Conservation (phyloP, 192 early-diverging fungal species). For the Coemansia sp. region DNA sequence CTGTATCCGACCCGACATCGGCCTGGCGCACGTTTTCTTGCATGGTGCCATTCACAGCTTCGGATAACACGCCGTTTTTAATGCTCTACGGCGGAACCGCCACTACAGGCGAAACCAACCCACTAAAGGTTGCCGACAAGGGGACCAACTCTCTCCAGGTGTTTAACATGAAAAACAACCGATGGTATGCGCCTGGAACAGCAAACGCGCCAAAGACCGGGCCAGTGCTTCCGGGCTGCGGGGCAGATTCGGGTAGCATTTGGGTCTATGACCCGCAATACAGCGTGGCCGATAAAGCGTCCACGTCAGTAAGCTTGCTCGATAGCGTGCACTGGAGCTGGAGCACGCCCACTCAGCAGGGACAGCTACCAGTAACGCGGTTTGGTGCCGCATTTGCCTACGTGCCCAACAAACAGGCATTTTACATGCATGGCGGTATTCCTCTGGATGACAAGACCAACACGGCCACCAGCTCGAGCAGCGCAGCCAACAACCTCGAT, state of each 20-base stretch:
- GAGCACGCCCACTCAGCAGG: slow-evolving; percentile 40
- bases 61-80: slow-evolving; percentile 29
- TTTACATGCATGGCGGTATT: slow-evolving; percentile 52
- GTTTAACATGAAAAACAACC: slow-evolving; percentile 39
- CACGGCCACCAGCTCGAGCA: slow-evolving; percentile 17
- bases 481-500: slow-evolving; percentile 45
- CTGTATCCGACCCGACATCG: slow-evolving; percentile 24
- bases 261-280: slow-evolving; percentile 45
- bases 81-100: slow-evolving; percentile 51
- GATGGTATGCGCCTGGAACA: slow-evolving; percentile 45
- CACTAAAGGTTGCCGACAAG: slow-evolving; percentile 20
- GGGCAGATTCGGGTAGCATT: slow-evolving; percentile 25
- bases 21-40: slow-evolving; percentile 47
- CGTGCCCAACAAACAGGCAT: slow-evolving; percentile 13
- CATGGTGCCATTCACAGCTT: slow-evolving; percentile 44
- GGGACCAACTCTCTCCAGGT: slow-evolving; percentile 29
- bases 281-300: slow-evolving; percentile 4
- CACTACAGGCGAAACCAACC: slow-evolving; percentile 17
- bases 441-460: slow-evolving; percentile 27
- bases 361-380: slow-evolving; percentile 35
- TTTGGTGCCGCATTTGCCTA: slow-evolving; percentile 44
- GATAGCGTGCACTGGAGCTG: slow-evolving; percentile 53
- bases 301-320: slow-evolving; percentile 35
- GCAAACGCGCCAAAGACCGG: slow-evolving; percentile 32
- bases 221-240: slow-evolving; percentile 45